Conservation (phyloP, 1,284 basidiomycete genomes). For the Tilletia indica region DNA sequence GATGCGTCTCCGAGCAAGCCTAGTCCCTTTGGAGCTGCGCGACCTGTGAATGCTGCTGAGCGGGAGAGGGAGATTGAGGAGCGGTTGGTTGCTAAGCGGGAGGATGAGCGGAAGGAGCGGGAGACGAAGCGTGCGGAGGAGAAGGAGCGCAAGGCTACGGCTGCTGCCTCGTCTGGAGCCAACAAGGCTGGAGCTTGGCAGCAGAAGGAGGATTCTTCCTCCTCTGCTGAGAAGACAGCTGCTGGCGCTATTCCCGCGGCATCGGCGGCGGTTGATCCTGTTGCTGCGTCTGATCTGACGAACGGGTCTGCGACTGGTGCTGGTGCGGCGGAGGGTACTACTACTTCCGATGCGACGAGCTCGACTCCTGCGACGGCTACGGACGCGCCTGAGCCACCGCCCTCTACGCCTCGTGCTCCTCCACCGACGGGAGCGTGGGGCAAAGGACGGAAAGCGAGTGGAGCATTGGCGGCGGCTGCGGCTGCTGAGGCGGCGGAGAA, state of each 20-base stretch:
- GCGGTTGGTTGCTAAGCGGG: conserved; percentile 31
- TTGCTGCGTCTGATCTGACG: conserved; percentile 19
- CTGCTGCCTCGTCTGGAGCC: conserved; percentile 18
- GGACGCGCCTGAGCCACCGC: conserved; percentile 22
- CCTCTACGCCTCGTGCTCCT: conserved; percentile 28
- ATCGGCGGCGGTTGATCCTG: not conserved
- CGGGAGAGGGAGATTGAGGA: conserved; percentile 74
- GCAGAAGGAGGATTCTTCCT: conserved; percentile 8
- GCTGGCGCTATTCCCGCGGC: conserved; percentile 17
- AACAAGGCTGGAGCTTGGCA: conserved; percentile 5
- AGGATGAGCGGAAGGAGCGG: conserved; percentile 22
- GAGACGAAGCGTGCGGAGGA: conserved; percentile 47
- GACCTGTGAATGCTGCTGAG: conserved; percentile 78
- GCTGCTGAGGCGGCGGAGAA: no score
- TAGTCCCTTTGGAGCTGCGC: conserved; percentile 83
- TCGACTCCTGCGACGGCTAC: not conserved
- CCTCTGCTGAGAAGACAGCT: not conserved
- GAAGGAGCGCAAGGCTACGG: conserved; percentile 24
- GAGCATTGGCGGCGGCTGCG: conserved; percentile 32
- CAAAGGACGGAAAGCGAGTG: conserved; percentile 42
- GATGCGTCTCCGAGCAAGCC: conserved; percentile 42
- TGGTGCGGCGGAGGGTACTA: not conserved
- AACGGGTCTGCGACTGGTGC: conserved; percentile 9
- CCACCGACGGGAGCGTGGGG: conserved; percentile 46
- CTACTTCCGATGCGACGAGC: no score